phyloP scores from a whole-genome alignment of 805 yeast species.

The Monosporozyma unispora region DNA sequence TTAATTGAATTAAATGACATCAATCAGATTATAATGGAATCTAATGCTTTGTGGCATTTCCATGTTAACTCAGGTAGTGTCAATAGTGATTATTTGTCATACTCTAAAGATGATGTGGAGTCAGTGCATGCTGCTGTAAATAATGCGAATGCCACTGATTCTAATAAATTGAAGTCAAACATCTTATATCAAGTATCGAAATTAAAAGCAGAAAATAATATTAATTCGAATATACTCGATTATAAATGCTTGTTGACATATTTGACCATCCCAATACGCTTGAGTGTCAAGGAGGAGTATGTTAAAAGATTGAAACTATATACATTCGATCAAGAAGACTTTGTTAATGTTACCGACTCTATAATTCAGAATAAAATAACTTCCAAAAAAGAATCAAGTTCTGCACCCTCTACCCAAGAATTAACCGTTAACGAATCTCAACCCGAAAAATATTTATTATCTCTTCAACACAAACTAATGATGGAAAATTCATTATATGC shows the following conservation, averaged over 20 bases:
- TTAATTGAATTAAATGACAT: conserved; percentile 33
- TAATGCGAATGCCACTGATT: not conserved
- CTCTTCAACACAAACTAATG: conserved; percentile 27
- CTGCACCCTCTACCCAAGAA: not conserved
- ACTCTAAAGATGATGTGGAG: conserved; percentile 34
- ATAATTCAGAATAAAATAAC: not conserved
- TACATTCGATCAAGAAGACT: conserved; percentile 20
- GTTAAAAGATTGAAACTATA: conserved; percentile 18
- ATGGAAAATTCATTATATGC: conserved; percentile 46
- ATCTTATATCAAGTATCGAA: conserved; percentile 10
- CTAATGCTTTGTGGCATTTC: conserved; percentile 60
- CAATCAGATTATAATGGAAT: conserved; percentile 54
- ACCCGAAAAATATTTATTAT: conserved; percentile 5
- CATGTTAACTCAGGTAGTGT: conserved; percentile 23
- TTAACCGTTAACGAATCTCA: not conserved
- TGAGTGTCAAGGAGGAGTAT: conserved; percentile 21
- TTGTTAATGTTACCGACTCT: conserved; percentile 6
- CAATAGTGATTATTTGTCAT: conserved; percentile 37
- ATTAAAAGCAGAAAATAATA: conserved; percentile 9
- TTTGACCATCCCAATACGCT: conserved; percentile 23
- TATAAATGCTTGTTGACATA: conserved; percentile 16
- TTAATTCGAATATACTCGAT: conserved; percentile 18
- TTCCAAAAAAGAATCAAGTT: not conserved
- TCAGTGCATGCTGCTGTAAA: conserved; percentile 12
- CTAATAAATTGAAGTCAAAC: conserved; percentile 18